Evolutionary conservation across 768 basidiomycete genomes (phyloP).

Genomic region (Cystoderma amianthinum): DNA sequence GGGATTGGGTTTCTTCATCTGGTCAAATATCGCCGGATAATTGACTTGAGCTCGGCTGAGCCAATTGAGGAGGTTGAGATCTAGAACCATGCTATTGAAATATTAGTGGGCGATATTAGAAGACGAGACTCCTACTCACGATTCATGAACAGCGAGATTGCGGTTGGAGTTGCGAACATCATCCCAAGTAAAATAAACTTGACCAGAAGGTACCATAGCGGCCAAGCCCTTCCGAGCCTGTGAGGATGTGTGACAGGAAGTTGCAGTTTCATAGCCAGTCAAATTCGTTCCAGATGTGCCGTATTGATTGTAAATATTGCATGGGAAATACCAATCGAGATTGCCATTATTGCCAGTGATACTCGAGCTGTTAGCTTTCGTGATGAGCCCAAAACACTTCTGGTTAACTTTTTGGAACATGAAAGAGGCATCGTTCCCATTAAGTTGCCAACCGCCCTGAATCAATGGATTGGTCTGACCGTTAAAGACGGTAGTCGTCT

Average conservation of each 20-base stretch:
- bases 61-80: conserved; percentile 82
- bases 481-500: conserved; percentile 58
- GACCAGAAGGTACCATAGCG: conserved; percentile 54
- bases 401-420: conserved; percentile 91
- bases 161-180: conserved; percentile 62
- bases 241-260: conserved; percentile 66
- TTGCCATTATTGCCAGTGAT: conserved; percentile 57
- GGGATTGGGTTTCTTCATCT: conserved; percentile 60
- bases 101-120: conserved; percentile 1
- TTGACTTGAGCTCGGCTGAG: conserved; percentile 73
- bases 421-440: conserved; percentile 88
- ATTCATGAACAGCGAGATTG: conserved; percentile 91
- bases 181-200: conserved; percentile 93
- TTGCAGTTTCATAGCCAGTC: conserved; percentile 56
- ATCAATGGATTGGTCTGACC: conserved; percentile 82
- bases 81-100: conserved; percentile 68
- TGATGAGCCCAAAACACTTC: conserved; percentile 75
- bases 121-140: conserved; percentile 56
- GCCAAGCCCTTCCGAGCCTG: conserved; percentile 46
- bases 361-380: conserved; percentile 57
- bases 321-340: conserved; percentile 96
- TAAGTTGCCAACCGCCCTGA: conserved; percentile 66
- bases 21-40: conserved; percentile 80
- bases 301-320: conserved; percentile 81
- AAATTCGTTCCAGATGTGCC: conserved; percentile 55